Base-by-base conservation (phyloP, 306 rosid species). In the Sesbania bispinosa region DNA sequence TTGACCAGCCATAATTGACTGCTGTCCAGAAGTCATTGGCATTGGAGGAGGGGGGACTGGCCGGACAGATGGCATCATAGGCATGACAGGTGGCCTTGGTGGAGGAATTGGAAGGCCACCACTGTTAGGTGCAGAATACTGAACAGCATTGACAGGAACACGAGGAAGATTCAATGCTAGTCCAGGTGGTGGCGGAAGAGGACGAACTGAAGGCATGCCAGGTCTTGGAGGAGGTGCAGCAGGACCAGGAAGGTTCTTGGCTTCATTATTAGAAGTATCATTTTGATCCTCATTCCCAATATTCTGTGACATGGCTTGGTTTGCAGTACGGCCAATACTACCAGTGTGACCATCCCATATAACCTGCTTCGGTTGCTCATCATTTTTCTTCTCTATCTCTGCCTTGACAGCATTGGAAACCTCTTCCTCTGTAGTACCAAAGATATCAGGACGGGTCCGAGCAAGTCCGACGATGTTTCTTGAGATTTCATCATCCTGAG, bases 281-380 rank as follows among this genome's bases (percentile, higher is more conserved):
- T 52, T 87, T 67, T 54, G 96, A 77, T 87, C 97, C 80, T 90
- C 98, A 21, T 85, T 83, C 1, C 75, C 83, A 7, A 89, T 60
- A 83, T 69, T 89, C 51, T 90, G 97, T 10, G 97, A 88, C 96
- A 93, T 83, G 59, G 98, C 97, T 71, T 90, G 97, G 79, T 87
- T 94, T 20, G 97, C 96, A 41, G 96, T 90, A 9, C 95, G 97
- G 50, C 96, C 96, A 71, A 94, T 94, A 79, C 98, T 94, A 63
- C 98, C 97, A 33, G 93, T 85, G 82, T 94, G 98, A 70, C 98
- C 98, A 77, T 94, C 98, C 98, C 97, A 94, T 80, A 94, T 94
- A 75, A 94, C 98, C 81, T 90, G 97, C 82, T 94, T 89, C 36
- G 98, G 95, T 69, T 94, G 97, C 80, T 90, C 98, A 21, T 94